Evolutionary conservation across 2,329 filamentous ascomycete species (phyloP), one percentile per base, ranked within the genome.

Genomic region (Xylariaceae sp.): DNA sequence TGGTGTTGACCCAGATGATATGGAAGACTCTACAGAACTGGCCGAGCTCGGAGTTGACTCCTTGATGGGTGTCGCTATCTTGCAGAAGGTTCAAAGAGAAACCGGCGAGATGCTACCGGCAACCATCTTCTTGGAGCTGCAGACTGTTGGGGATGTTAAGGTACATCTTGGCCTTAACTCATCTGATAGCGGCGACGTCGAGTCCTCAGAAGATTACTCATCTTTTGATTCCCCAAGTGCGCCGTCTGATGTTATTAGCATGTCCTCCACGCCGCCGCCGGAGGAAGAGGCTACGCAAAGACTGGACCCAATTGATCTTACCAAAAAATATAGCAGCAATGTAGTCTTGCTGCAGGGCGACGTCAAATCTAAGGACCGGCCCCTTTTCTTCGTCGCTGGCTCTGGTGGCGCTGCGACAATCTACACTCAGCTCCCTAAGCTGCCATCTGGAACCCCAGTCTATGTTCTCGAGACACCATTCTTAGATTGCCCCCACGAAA

Each of bases 391-490:
- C 46, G 63, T 71, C 23, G 59, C 69, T 16, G 70, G 68, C 45
- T 65, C 65, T 19, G 64, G 62, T 14, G 69, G 70, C 5, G 61
- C 66, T 9, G 61, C 66, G 3, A 61, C 65, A 9, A 57, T 64
- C 44, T 71, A 64, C 44, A 63, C 67, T 44, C 62, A 70, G 50
- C 62, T 71, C 7, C 67, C 55, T 2, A 46, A 56, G 10, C 61
- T 71, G 32, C 56, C 54, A 40, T 63, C 60, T 16, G 59, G 57
- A 16, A 52, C 52, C 29, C 51, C 64, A 18, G 50, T 71, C 41
- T 69, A 70, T 52, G 67, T 60, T 40, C 61, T 71, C 45, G 68
- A 71, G 52, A 68, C 66, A 19, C 68, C 69, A 1, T 69, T 64
- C 60, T 54, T 68, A 12, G 45, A 58, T 26, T 63, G 57, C 44